Evolutionary conservation across 495 filamentous ascomycete genomes (phyloP), one percentile per base, ranked within the genome.

Genomic region (Elasticomyces elasticus): DNA sequence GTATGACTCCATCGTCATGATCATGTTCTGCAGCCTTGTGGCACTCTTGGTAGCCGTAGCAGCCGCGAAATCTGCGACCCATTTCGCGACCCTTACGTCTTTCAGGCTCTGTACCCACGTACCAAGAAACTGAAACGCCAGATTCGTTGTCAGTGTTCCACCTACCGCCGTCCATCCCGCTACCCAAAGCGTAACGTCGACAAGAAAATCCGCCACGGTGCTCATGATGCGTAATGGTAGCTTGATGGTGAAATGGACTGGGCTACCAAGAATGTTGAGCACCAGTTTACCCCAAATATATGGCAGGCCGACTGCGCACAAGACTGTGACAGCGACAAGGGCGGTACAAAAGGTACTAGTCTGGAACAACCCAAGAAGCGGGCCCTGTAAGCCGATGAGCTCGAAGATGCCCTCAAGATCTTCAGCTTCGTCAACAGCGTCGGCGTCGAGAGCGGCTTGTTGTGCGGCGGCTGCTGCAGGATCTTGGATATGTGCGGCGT

Each of bases 321-420:
- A 83, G 22, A 97, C 82, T 10, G 91, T 94, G 33, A 86, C 77
- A 7, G 87, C 86, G 13, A 99, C 85, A 20, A 99, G 76, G 52
- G 95, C 81, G 25, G 86, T 85, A 62, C 89, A 90, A 67, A 99
- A 97, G 35, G 95, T 84, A 31, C 83, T 89, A 58, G 97, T 97
- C 64, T 97, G 92, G 58, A 96, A 78, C 7, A 99, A 75, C 20
- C 87, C 88, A 31, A 84, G 82, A 2, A 97, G 72, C 1, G 94
- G 94, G 0, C 92, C 92, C 61, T 94, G 86, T 85, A 99, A 92
- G 45, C 92, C 92, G 30, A 99, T 83, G 11, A 99, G 77, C 64
- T 99, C 92, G 74, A 97, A 78, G 45, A 99, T 87, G 5, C 92
- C 92, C 66, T 99, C 92, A n/a, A 99, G 80, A 61, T 99, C 92